phyloP scores from a whole-genome alignment of 257 asterid species.

The Eucommia ulmoides region DNA sequence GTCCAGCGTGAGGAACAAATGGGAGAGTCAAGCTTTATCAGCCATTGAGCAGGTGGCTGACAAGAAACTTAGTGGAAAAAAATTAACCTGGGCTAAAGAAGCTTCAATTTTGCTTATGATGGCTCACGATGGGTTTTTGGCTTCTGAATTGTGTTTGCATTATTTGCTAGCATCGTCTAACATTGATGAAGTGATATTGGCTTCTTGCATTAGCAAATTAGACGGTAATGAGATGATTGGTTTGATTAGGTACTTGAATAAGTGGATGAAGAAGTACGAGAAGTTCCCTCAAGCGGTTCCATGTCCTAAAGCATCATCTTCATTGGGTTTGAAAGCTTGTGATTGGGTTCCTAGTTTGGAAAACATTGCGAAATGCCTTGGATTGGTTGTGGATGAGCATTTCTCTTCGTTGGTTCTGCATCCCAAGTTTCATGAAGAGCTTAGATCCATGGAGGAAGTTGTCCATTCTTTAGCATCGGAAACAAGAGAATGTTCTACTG shows the following conservation, averaged over 20 bases:
- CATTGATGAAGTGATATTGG: slow-evolving; percentile 65
- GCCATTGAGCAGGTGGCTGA: slow-evolving; percentile 47
- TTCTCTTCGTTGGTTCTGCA: slow-evolving; percentile 69
- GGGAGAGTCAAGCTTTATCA: slow-evolving; percentile 71
- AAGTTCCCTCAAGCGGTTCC: slow-evolving; percentile 70
- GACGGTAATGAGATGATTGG: slow-evolving; percentile 55
- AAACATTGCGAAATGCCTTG: slow-evolving; percentile 41
- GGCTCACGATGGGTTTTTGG: slow-evolving; percentile 65
- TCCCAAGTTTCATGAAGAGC: slow-evolving; percentile 47
- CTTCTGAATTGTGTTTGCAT: slow-evolving; percentile 75
- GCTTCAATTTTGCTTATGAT: slow-evolving; percentile 62
- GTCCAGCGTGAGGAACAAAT: slow-evolving; percentile 46
- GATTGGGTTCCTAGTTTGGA: slow-evolving; percentile 78
- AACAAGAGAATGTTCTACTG: slow-evolving; percentile 48
- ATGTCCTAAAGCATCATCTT: slow-evolving; percentile 47
- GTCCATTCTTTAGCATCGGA: slow-evolving; percentile 59
- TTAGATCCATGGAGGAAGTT: slow-evolving; percentile 42
- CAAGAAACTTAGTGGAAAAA: slow-evolving; percentile 21
- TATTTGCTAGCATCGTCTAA: slow-evolving; percentile 47
- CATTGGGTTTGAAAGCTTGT: slow-evolving; percentile 55
- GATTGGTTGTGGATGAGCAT: slow-evolving; percentile 77
- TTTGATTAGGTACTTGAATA: slow-evolving; percentile 55
- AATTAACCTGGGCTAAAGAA: slow-evolving; percentile 33
- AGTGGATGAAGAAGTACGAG: slow-evolving; percentile 78
- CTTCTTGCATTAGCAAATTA: slow-evolving; percentile 73